Evolutionary conservation across 1,284 basidiomycete species (phyloP).

Genomic region (Ustilago tritici): DNA sequence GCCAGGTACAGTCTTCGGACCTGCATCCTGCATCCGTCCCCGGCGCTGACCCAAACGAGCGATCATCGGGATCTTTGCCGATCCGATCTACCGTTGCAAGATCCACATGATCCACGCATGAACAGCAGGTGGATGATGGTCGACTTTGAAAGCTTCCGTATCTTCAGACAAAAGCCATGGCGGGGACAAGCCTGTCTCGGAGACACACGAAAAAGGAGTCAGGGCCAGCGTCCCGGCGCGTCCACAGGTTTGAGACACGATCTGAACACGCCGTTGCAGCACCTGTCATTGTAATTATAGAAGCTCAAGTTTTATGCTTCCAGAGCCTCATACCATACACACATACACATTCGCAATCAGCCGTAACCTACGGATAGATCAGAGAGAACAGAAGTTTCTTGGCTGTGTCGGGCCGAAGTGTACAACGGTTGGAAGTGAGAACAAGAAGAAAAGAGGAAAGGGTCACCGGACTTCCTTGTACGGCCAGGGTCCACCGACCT

Average conservation of each 20-base stretch:
- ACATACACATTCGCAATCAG: background rate
- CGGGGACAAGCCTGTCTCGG: constrained; percentile 5
- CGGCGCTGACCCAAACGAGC: background rate
- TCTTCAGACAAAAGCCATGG: background rate
- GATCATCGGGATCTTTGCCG: constrained; percentile 1
- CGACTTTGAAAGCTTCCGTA: background rate
- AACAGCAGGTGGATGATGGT: background rate
- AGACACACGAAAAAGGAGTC: background rate
- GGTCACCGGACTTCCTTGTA: constrained; percentile 23
- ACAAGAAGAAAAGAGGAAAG: background rate
- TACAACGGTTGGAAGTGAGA: background rate
- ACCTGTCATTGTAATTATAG: background rate
- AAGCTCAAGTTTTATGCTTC: background rate
- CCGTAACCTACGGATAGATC: background rate
- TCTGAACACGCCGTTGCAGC: constrained; percentile 5
- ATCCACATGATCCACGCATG: background rate
- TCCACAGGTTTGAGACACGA: background rate
- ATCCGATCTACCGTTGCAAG: background rate
- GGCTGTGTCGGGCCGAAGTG: constrained; percentile 17
- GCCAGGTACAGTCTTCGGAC: background rate
- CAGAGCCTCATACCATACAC: background rate
- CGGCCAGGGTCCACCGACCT: constrained; percentile 11
- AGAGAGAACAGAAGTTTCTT: background rate
- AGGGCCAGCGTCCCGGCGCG: constrained; percentile 1
- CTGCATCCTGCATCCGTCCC: background rate